Evolutionary conservation across 73 alveolate genomes (phyloP).

Genomic region (Paramecium sonneborni): DNA sequence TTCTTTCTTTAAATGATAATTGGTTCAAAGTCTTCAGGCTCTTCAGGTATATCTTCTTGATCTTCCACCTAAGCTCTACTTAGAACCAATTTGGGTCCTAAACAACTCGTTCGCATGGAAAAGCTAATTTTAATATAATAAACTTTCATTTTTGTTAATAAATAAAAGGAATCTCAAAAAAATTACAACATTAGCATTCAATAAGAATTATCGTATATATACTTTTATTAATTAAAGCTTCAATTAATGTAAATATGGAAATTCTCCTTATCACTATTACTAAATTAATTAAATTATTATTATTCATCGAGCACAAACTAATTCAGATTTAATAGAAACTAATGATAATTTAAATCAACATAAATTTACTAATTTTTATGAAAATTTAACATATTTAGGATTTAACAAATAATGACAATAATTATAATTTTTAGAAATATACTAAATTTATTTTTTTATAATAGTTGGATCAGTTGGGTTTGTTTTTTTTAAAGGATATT

Average conservation of each 20-base stretch:
- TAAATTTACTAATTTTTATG: neutral
- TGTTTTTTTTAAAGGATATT: too few species aligned
- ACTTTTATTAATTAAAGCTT: neutral
- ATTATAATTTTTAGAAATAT: neutral
- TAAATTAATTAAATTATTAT: neutral
- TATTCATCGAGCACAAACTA: neutral
- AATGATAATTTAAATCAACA: neutral
- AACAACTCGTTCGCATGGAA: neutral
- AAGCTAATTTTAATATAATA: neutral
- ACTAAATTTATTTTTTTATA: neutral
- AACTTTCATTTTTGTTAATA: neutral
- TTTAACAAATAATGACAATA: neutral
- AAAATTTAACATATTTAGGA: neutral
- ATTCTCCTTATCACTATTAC: neutral
- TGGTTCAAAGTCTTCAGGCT: constrained; percentile 39
- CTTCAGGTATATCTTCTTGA: constrained; percentile 36
- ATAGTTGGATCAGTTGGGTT: neutral
- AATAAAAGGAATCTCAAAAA: neutral
- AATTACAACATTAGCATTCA: neutral
- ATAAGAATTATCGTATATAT: neutral
- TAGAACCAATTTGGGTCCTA: constrained; percentile 17
- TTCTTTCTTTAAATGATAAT: neutral
- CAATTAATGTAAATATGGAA: neutral
- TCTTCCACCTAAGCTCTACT: neutral
- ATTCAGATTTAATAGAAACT: neutral